Evolutionary conservation across 129 eudicot genomes (phyloP).

Genomic region (Helichrysum umbraculigerum): DNA sequence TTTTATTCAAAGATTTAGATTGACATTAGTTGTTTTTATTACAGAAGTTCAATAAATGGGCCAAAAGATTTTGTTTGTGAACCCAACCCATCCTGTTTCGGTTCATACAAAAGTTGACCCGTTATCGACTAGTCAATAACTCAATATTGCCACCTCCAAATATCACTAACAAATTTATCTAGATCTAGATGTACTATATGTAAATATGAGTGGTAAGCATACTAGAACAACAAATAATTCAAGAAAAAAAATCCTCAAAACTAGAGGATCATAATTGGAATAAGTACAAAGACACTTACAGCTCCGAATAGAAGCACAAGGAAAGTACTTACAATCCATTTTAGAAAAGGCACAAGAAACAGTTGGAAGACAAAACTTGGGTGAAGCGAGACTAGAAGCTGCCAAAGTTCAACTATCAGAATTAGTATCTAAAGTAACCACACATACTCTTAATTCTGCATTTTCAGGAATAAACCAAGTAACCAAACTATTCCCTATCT

Average conservation of each 20-base stretch:
- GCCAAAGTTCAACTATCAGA: slow-evolving; percentile 76
- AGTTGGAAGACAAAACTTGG: slow-evolving; percentile 69
- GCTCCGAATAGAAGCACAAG: slow-evolving; percentile 94
- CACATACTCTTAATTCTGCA: slow-evolving; percentile 56
- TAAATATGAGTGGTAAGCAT: not conserved
- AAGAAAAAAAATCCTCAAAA: not conserved
- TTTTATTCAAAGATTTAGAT: not conserved
- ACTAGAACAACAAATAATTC: not conserved
- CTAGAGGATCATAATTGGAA: not conserved
- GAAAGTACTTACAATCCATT: slow-evolving; percentile 82
- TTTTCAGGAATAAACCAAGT: too few species aligned
- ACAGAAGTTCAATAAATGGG: not conserved
- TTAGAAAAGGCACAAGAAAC: slow-evolving; percentile 92
- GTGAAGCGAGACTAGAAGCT: slow-evolving; percentile 64
- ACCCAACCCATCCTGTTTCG: not conserved
- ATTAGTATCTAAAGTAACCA: slow-evolving; percentile 67
- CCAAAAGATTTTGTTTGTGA: not conserved
- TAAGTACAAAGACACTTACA: slow-evolving; percentile 91
- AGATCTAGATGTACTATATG: not conserved
- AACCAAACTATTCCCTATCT: too few species aligned
- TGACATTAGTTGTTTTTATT: not conserved
- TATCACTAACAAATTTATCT: not conserved
- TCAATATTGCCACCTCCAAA: not conserved
- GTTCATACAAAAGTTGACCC: not conserved
- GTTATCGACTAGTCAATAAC: not conserved